A percentile compares a stretch with the other conserved stretches of the same genome.
These are phyloP conservation scores for Collybiopsis luxurians DNA, from an alignment of 768 basidiomycete genomes.

Conservation along the genomic window DNA sequence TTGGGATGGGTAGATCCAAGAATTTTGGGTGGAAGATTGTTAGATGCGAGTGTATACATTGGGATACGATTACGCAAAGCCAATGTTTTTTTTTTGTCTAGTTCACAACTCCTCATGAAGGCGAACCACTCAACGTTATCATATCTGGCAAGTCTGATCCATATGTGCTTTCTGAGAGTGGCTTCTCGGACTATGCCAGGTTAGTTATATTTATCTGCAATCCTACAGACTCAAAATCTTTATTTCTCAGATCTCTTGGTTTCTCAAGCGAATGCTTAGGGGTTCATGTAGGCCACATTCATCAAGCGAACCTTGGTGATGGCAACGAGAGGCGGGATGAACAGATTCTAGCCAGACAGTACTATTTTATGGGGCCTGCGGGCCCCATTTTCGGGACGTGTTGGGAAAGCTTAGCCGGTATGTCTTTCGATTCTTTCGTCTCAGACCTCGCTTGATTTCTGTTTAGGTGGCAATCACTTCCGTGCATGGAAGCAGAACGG, in stretches of 20 bases:
- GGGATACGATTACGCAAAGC: neutral
- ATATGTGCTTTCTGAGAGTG: constrained; percentile 70
- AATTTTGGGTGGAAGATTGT: constrained; percentile 63
- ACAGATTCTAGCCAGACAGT: constrained; percentile 71
- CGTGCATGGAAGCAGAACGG: constrained; percentile 90
- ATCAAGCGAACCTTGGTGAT: constrained; percentile 82
- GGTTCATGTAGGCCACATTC: constrained; percentile 70
- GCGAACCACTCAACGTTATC: constrained; percentile 85
- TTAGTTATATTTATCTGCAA: constrained; percentile 18
- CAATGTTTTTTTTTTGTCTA: constrained; percentile 22
- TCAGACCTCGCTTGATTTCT: neutral
- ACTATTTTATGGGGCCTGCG: constrained; percentile 44
- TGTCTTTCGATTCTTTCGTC: constrained; percentile 1
- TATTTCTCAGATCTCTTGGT: constrained; percentile 60
- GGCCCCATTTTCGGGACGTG: constrained; percentile 74
- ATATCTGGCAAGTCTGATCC: constrained; percentile 80
- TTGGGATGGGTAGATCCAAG: constrained; percentile 66
- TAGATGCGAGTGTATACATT: constrained; percentile 56
- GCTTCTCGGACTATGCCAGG: constrained; percentile 71
- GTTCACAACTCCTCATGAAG: constrained; percentile 63
- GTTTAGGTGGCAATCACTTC: constrained; percentile 83
- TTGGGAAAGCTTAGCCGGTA: constrained; percentile 80
- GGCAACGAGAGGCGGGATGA: constrained; percentile 70
- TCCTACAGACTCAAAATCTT: too few relatives aligned
- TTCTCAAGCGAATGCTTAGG: constrained; percentile 84